These are phyloP conservation scores for Cryoendolithus antarcticus DNA, from an alignment of 2,329 filamentous ascomycete genomes.

Conservation along the genomic window DNA sequence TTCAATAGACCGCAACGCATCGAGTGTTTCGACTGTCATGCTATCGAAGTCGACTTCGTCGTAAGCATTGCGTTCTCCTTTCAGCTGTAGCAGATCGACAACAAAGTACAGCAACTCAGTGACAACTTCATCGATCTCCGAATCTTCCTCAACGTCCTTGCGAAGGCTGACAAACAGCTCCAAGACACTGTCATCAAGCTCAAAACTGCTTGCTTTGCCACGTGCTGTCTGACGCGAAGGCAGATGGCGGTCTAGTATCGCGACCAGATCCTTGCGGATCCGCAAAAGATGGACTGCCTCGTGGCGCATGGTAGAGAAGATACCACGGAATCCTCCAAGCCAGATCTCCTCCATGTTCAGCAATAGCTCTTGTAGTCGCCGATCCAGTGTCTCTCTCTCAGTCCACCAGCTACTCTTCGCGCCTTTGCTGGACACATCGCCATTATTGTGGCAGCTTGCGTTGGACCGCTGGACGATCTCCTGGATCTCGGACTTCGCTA, in stretches of 20 bases:
- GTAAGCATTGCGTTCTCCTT: constrained; percentile 90
- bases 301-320: constrained; percentile 66
- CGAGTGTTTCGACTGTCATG: constrained; percentile 78
- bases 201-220: constrained; percentile 37
- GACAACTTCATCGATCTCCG: constrained; percentile 76
- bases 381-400: constrained; percentile 68
- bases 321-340: constrained; percentile 87
- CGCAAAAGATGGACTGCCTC: constrained; percentile 53
- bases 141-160: constrained; percentile 52
- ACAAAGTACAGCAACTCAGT: constrained; percentile 92
- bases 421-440: constrained; percentile 60
- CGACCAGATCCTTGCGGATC: constrained; percentile 68
- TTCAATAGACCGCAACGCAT: constrained; percentile 63
- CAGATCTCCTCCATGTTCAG: constrained; percentile 82
- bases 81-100: constrained; percentile 90
- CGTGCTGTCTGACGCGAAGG: constrained; percentile 60
- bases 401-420: constrained; percentile 82
- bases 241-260: constrained; percentile 69
- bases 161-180: constrained; percentile 83
- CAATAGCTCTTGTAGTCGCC: constrained; percentile 63
- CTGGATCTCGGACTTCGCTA: constrained; percentile 64
- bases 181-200: constrained; percentile 55
- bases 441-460: constrained; percentile 62
- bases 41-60: constrained; percentile 93
- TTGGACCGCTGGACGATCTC: constrained; percentile 77